Conservation (phyloP, 805 yeast genomes). For the Jamesozyma jinghongensis region DNA sequence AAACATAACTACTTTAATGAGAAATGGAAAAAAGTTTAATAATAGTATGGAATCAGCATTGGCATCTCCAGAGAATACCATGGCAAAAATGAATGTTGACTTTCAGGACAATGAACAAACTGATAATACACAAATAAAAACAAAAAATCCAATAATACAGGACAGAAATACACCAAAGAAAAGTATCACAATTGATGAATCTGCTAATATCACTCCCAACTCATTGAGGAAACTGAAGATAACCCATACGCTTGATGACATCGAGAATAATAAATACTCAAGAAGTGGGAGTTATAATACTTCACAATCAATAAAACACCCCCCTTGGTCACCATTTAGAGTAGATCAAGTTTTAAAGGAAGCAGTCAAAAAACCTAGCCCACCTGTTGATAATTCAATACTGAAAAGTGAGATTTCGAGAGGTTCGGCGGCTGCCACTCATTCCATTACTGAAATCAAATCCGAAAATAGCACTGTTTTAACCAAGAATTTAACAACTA, state of each 20-base stretch:
- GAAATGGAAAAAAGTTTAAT: not conserved
- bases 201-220: constrained; percentile 12
- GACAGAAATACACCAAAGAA: constrained; percentile 5
- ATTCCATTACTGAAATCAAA: not conserved
- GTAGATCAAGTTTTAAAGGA: constrained; percentile 12
- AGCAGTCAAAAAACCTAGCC: not conserved
- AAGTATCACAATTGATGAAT: constrained; percentile 1
- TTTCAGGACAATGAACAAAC: not conserved
- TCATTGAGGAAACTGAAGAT: constrained; percentile 6
- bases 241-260: not conserved
- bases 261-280: constrained; percentile 2
- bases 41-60: not conserved
- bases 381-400: not conserved
- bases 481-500: not conserved
- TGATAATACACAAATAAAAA: constrained; percentile 1
- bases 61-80: constrained; percentile 13
- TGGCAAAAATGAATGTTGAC: constrained; percentile 3
- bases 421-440: not conserved
- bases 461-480: not conserved
- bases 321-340: constrained; percentile 26
- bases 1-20: not conserved
- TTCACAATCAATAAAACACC: constrained; percentile 6
- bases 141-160: constrained; percentile 1
- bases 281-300: not conserved
- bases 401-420: not conserved